Evolutionary conservation across 129 eudicot species (phyloP).

Genomic region (Centrapalus pauciflorus): DNA sequence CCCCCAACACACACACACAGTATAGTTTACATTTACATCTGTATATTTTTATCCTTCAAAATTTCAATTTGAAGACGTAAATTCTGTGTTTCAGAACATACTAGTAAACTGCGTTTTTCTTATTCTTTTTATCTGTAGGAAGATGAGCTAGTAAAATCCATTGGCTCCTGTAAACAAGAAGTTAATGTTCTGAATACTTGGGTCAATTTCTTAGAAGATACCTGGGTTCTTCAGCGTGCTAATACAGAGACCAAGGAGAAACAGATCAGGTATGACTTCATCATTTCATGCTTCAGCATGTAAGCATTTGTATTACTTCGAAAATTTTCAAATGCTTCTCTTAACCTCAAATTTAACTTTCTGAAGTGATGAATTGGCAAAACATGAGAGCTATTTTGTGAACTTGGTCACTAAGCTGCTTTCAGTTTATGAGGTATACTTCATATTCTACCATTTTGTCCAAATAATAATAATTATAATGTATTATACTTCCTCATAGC

Average conservation of each 20-base stretch:
- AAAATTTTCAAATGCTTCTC: neutral
- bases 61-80: neutral
- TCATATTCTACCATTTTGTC: neutral
- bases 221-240: constrained; percentile 83
- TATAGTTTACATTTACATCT: neutral
- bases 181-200: constrained; percentile 78
- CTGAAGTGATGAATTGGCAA: constrained; percentile 73
- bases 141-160: constrained; percentile 73
- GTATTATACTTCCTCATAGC: neutral
- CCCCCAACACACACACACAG: no score
- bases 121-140: constrained; percentile 44
- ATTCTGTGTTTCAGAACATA: constrained; percentile 1
- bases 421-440: constrained; percentile 64
- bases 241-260: constrained; percentile 69
- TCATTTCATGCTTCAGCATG: constrained; percentile 3
- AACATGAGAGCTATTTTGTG: constrained; percentile 74
- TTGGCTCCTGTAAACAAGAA: constrained; percentile 75
- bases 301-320: neutral
- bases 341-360: constrained; percentile 16
- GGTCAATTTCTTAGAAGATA: constrained; percentile 94
- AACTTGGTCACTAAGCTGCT: constrained; percentile 70
- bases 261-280: constrained; percentile 55
- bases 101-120: neutral
- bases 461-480: no score
- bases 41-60: neutral